Percentiles rank a stretch among this genome's conserved stretches.
These are phyloP conservation scores for Phoenix roebelenii DNA, from an alignment of 176 grass and related monocot genomes.

Conservation along the genomic window DNA sequence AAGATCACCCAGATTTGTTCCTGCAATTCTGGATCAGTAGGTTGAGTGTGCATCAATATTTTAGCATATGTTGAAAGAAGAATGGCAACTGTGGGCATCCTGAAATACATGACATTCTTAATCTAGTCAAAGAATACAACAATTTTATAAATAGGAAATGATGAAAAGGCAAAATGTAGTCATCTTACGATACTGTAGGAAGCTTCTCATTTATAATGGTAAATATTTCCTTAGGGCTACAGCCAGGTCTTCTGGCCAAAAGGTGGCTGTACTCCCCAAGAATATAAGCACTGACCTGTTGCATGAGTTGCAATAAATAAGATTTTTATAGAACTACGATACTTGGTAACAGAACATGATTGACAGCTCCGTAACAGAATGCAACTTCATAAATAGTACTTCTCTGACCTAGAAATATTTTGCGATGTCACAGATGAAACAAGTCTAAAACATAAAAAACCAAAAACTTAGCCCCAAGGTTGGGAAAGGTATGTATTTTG, in stretches of 20 bases:
- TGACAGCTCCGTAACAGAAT: too few relatives aligned
- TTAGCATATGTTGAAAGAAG: conserved; percentile 93
- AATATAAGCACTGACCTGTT: conserved; percentile 95
- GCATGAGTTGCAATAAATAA: conserved; percentile 13
- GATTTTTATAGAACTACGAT: too few relatives aligned
- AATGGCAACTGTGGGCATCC: conserved; percentile 89
- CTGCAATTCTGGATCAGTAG: conserved; percentile 80
- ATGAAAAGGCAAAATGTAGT: conserved; percentile 14
- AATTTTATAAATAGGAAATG: not conserved
- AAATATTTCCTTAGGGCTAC: conserved; percentile 96
- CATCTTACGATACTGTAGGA: conserved; percentile 85
- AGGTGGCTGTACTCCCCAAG: conserved; percentile 98
- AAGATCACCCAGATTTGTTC: conserved; percentile 85
- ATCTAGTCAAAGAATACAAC: conserved; percentile 1
- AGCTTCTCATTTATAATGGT: conserved; percentile 89
- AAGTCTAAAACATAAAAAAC: too few relatives aligned
- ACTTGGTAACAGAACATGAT: too few relatives aligned
- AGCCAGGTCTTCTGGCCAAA: conserved; percentile 80
- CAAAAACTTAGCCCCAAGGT: too few relatives aligned
- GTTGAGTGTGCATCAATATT: conserved; percentile 89
- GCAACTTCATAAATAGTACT: too few relatives aligned
- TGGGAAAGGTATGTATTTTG: too few relatives aligned
- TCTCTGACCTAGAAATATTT: too few relatives aligned
- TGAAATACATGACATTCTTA: conserved; percentile 29
- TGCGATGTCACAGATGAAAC: too few relatives aligned